Base-by-base conservation (phyloP, 1,284 basidiomycete genomes). In the Ustilago bromivora region DNA sequence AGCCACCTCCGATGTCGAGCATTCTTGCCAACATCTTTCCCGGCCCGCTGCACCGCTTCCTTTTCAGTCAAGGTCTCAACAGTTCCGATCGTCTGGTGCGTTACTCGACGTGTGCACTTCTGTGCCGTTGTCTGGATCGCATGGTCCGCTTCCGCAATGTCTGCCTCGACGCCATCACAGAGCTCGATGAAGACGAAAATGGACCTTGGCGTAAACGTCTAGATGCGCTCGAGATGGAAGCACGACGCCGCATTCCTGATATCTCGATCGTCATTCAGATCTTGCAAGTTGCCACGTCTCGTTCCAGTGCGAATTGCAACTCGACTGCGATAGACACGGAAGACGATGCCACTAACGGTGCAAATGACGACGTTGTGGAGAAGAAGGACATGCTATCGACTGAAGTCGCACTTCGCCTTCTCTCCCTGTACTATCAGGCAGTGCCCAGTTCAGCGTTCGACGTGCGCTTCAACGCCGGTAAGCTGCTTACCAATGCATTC, bases 401-500 rank as follows among this genome's bases (percentile, higher is more conserved):
- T 0, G 95, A 97, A 86, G 90, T 90, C 31, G 90, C 93, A 0
- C 90, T 95, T 72, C 88, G 95, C 23, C 86, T 97, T 57, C 87
- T 97, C 61, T 92, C 92, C 89, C 88, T 96, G 38, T 97, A 96
- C 86, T 92, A 96, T 80, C 88, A 88, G 31, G 91, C 90, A 54
- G 87, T 97, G 13, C 93, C 94, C 0, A 89, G 89, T 6, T 87
- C 93, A 4, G 91, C 93, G 0, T 90, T 90, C 0, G 95, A 96
- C 84, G 90, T 91, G 8, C 89, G 91, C 54, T 96, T 96, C 82
- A 95, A 98, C 84, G 90, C 92, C 19, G 94, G 94, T 13, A 94
- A 94, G 82, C 86, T 95, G 35, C 87, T 96, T 23, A 88, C 89
- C 57, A 90, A 88, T 59, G 88, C 90, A 54, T 87, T 88, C 35